These are phyloP conservation scores for Xerocomus nothofagi DNA, from an alignment of 1,284 basidiomycete genomes.

Conservation along the genomic window DNA sequence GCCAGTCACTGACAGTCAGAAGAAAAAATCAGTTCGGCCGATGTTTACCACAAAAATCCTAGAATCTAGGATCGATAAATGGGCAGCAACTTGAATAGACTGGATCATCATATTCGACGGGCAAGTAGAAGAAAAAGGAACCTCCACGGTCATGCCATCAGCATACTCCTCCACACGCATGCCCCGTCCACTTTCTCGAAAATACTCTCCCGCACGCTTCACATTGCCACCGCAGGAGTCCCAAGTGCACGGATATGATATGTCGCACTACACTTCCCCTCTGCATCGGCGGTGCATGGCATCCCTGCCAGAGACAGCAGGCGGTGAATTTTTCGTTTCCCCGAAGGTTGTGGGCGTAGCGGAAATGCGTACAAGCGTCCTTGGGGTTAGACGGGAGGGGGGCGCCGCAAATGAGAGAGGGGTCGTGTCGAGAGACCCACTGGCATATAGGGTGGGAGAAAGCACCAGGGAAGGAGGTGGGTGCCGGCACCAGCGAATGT, in stretches of 20 bases:
- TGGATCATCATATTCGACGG: too few relatives aligned
- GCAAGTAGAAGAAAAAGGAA: neutral
- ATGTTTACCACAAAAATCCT: neutral
- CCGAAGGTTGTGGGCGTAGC: conserved; percentile 14
- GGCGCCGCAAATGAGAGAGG: conserved; percentile 11
- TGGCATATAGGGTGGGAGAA: conserved; percentile 3
- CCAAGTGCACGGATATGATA: conserved; percentile 19
- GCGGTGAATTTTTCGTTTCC: conserved; percentile 19
- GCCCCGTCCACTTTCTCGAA: conserved; percentile 19
- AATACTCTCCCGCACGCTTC: conserved; percentile 13
- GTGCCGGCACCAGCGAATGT: neutral
- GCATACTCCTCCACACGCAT: conserved; percentile 4
- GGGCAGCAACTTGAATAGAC: too few relatives aligned
- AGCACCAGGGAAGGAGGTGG: neutral
- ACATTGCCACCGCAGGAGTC: conserved; percentile 20
- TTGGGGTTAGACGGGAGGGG: conserved; percentile 10
- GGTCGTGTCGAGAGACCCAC: conserved; percentile 8
- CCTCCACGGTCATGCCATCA: neutral
- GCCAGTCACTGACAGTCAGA: too few relatives aligned
- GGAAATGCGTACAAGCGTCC: conserved; percentile 14
- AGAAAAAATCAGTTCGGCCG: neutral
- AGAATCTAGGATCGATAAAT: neutral
- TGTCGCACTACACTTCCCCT: conserved; percentile 24
- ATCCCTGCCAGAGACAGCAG: conserved; percentile 14
- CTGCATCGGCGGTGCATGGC: conserved; percentile 19